Conservation (phyloP, 176 grass and related monocot genomes). For the Eleusine coracana region DNA sequence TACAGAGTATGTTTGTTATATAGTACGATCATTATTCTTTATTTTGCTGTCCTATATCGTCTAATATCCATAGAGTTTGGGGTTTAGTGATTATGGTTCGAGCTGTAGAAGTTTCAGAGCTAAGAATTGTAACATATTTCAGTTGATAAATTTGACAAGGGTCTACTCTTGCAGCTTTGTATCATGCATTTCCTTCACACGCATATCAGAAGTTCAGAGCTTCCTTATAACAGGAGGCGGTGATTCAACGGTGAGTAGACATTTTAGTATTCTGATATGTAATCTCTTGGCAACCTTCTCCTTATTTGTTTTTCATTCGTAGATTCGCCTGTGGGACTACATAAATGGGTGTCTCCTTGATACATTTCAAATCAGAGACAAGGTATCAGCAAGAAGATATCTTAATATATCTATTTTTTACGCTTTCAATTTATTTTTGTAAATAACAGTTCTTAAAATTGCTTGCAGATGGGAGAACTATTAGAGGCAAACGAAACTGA, state of each 20-base stretch:
- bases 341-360: constrained; percentile 76
- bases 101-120: not conserved
- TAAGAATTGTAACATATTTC: constrained; percentile 14
- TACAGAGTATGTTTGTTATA: constrained; percentile 68
- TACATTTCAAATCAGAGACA: constrained; percentile 67
- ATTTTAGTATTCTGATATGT: constrained; percentile 22
- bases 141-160: constrained; percentile 14
- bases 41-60: constrained; percentile 37
- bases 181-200: constrained; percentile 78
- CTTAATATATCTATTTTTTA: not conserved
- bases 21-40: constrained; percentile 13
- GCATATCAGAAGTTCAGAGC: constrained; percentile 39
- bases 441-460: constrained; percentile 34
- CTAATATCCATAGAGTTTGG: not conserved
- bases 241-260: constrained; percentile 83
- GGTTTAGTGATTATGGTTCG: not conserved
- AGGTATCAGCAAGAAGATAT: constrained; percentile 49
- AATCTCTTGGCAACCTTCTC: constrained; percentile 14
- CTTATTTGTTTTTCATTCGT: constrained; percentile 26
- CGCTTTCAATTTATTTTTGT: constrained; percentile 15
- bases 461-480: constrained; percentile 53
- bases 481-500: constrained; percentile 48
- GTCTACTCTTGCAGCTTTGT: constrained; percentile 65
- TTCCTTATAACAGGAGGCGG: constrained; percentile 89
- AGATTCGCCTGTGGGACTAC: constrained; percentile 95